Evolutionary conservation across 2,329 filamentous ascomycete genomes (phyloP).

Genomic region (Leptographium radiaticola): DNA sequence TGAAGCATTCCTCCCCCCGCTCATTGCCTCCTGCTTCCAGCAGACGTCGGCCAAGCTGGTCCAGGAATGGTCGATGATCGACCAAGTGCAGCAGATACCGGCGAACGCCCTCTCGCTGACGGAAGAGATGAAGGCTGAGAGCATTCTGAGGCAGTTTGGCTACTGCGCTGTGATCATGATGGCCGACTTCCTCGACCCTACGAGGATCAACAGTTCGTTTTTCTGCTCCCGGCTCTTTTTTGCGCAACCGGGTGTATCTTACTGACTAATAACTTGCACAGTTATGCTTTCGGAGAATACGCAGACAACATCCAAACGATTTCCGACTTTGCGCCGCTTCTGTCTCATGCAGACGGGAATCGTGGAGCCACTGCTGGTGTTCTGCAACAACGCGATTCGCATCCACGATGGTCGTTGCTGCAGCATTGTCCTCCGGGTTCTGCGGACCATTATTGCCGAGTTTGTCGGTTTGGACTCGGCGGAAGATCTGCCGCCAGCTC

Average conservation of each 20-base stretch:
- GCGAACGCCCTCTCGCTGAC: slow-evolving; percentile 66
- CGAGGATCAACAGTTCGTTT: slow-evolving; percentile 42
- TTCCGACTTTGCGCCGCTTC: slow-evolving; percentile 62
- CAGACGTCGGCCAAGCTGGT: slow-evolving; percentile 83
- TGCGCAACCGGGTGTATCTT: neutral
- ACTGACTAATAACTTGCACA: slow-evolving; percentile 5
- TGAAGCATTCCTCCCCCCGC: slow-evolving; percentile 68
- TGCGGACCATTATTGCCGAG: slow-evolving; percentile 71
- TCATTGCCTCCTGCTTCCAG: slow-evolving; percentile 68
- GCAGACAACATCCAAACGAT: slow-evolving; percentile 19
- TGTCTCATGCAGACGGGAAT: slow-evolving; percentile 66
- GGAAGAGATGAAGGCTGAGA: slow-evolving; percentile 97
- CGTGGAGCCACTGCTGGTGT: slow-evolving; percentile 78
- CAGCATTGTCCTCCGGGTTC: slow-evolving; percentile 71
- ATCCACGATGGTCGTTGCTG: slow-evolving; percentile 87
- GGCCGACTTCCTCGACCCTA: slow-evolving; percentile 73
- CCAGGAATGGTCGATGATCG: slow-evolving; percentile 72
- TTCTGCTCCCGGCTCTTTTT: neutral
- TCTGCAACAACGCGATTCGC: slow-evolving; percentile 79
- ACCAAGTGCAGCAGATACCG: slow-evolving; percentile 45
- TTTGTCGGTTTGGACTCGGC: slow-evolving; percentile 33
- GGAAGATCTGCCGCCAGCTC: neutral
- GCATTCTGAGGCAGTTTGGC: slow-evolving; percentile 82
- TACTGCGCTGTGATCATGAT: slow-evolving; percentile 89
- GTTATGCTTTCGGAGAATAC: slow-evolving; percentile 20